These are phyloP conservation scores for Gossypium schwendimanii DNA, from an alignment of 441 rosid genomes.

Conservation along the genomic window DNA sequence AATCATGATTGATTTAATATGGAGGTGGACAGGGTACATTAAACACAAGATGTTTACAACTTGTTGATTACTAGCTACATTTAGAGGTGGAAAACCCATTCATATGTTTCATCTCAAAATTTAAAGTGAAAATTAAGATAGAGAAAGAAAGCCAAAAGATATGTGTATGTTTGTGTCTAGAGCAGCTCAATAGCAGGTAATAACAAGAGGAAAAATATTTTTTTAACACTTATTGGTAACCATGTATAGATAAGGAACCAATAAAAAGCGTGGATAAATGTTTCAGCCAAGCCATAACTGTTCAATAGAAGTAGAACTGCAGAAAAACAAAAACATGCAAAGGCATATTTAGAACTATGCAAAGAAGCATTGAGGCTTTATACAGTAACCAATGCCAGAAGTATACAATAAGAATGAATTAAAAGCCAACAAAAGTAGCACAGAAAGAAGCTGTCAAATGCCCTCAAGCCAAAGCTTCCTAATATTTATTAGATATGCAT, in stretches of 20 bases:
- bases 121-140: neutral
- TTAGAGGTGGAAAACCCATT: neutral
- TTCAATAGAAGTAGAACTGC: neutral
- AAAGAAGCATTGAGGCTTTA: neutral
- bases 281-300: neutral
- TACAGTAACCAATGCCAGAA: neutral
- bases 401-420: neutral
- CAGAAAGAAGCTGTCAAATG: neutral
- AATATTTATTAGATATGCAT: neutral
- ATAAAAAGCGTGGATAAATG: neutral
- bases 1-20: conserved; percentile 17
- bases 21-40: neutral
- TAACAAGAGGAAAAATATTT: neutral
- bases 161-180: neutral
- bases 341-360: neutral
- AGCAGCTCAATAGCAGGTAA: neutral
- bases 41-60: conserved; percentile 1
- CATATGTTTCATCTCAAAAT: neutral
- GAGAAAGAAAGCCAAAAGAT: neutral
- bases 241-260: neutral
- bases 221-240: neutral
- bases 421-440: conserved; percentile 1
- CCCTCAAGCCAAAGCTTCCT: neutral
- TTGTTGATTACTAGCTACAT: neutral
- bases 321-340: neutral